Evolutionary conservation across 2,329 filamentous ascomycete genomes (phyloP), one percentile per base, ranked within the genome.

Genomic region (Talaromyces sp.): DNA sequence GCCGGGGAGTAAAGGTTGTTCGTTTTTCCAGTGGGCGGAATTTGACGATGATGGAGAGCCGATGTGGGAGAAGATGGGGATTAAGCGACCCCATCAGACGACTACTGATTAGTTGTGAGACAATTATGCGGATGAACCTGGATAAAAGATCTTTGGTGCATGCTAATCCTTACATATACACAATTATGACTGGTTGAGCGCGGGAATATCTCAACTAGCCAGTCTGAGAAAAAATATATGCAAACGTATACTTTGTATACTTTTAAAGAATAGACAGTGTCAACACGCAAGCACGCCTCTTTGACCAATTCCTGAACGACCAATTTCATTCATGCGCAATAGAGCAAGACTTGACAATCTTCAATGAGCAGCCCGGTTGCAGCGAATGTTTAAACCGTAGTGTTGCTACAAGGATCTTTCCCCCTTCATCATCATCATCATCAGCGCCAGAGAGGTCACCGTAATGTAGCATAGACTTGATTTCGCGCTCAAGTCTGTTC

Each of bases 11-110:
- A 70, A 87, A 45, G 87, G 85, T 5, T 97, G 93, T 72, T 81
- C 84, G 0, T 95, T 90, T 72, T 96, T 97, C 70, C 83, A 90
- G 67, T 97, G 93, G 93, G 92, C 90, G 0, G 85, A 89, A 62
- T 96, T 97, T 76, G 89, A 94, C 70, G 88, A 96, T 41, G 90
- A 97, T 75, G 94, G 94, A 1, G 87, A 91, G 70, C 93, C 93
- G 0, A 80, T 87, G 1, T 91, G 89, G 87, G 74, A 62, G 24
- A 68, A 64, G 35, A 63, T 62, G 48, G 52, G 60, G 9, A 33
- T 63, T 10, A 65, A 63, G 43, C 58, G 39, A 33, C 11, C 24
- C 35, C 27, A 41, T 22, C 31, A n/a, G 1, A 31, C 39, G 10
- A 19, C 35, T 37, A 2, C 31, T 62, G 19, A 62, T 24, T 13